phyloP scores from a whole-genome alignment of 2,329 filamentous ascomycete species.

The Ceratocystis albifundus region DNA sequence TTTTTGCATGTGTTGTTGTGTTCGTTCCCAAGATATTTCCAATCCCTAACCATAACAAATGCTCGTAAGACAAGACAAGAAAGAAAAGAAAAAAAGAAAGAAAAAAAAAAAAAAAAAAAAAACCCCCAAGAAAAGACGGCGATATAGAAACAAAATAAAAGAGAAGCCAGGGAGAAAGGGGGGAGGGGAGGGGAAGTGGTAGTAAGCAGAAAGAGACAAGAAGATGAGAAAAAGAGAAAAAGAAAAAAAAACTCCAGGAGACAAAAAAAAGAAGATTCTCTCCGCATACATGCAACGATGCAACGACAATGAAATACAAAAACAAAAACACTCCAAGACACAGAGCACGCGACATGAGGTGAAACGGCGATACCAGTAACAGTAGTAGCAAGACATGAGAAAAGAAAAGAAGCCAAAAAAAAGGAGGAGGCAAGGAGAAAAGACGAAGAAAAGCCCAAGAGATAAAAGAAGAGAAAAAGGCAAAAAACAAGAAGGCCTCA shows the following conservation, averaged over 20 bases:
- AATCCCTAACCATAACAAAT: not conserved
- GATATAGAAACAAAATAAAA: not conserved
- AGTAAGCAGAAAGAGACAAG: not conserved
- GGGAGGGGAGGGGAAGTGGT: too few relatives aligned
- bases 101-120: not conserved
- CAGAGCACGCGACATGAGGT: not conserved
- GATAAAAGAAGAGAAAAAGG: not conserved
- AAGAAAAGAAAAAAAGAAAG: conserved; percentile 1
- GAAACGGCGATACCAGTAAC: not conserved
- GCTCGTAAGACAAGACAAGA: not conserved
- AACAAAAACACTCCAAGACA: conserved; percentile 6
- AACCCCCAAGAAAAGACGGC: conserved; percentile 1
- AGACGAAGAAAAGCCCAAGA: not conserved
- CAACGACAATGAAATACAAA: not conserved
- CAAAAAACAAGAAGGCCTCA: not conserved
- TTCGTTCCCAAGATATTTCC: not conserved
- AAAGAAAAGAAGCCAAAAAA: not conserved
- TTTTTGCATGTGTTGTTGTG: too few relatives aligned
- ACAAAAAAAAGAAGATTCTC: not conserved
- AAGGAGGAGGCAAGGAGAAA: not conserved
- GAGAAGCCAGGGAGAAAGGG: not conserved
- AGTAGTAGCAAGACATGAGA: not conserved
- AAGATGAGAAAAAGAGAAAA: not conserved
- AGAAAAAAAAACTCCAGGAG: not conserved
- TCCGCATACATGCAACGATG: conserved; percentile 1